Evolutionary conservation across 331 rosid species (phyloP), one percentile per base, ranked within the genome.

Genomic region (Telfairia occidentalis): DNA sequence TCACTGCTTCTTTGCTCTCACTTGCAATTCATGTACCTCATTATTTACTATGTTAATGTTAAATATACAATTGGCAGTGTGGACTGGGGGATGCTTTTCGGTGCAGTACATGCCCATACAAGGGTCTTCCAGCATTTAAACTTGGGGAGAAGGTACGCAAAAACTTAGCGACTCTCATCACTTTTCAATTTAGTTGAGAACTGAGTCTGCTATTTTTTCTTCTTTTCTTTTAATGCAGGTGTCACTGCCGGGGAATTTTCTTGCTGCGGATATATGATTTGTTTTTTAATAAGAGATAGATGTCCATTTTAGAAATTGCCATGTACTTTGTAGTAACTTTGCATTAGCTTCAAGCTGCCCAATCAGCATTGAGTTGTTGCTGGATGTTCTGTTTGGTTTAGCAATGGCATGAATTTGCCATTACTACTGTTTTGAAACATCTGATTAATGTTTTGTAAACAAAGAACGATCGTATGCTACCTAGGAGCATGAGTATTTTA

Each of bases 41-140:
- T 28, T 52, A 8, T 60, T 63, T 32, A 77, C 63, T 75, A 76
- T 63, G 34, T 78, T 79, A 15, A 42, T 59, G 7, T 67, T 73
- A 34, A 15, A n/a, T n/a, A n/a, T 80, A 42, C 80, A 6, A 73
- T 54, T 65, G 85, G 84, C 96, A 95, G 98, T 91, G 98, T 87
- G 96, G 97, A 5, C 83, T 95, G 9, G 97, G 98, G 46, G 98
- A 95, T 81, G 98, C 98, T 73, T 95, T 95, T 75, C 92, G 97
- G 78, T 95, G 98, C 77, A n/a, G 90, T 69, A 87, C 97, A 7
- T 95, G 98, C 78, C 98, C 98, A 35, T 95, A 91, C 88, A 95
- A 90, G 84, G 98, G 98, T 60, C 92, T 95, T 74, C 96, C 96
- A 73, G 73, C 93, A 28, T 95, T 95, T 85, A 91, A 92, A 83